Evolutionary conservation across 2,329 filamentous ascomycete species (phyloP), one percentile per base, ranked within the genome.

Genomic region (Ilyonectria mors-panacis): DNA sequence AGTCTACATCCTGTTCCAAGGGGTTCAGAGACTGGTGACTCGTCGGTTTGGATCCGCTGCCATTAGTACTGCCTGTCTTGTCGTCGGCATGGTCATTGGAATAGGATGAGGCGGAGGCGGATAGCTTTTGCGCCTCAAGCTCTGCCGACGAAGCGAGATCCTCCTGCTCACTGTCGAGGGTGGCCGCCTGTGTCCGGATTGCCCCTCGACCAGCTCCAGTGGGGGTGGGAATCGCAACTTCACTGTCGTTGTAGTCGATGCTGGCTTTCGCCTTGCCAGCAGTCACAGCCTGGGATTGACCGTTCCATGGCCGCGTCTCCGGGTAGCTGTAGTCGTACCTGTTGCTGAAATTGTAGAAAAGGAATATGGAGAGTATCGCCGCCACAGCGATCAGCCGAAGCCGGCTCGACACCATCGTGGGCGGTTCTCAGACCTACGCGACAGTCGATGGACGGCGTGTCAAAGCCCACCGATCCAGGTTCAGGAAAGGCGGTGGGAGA

Each of bases 251-350:
- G 26, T 50, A 50, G 47, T 19, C 50, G 30, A n/a, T n/a, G 28
- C 28, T 35, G 28, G 19, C 17, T 10, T 33, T 28, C 17, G 48
- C 26, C 28, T 33, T 17, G 17, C 28, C n/a, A 10, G 6, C n/a
- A 4, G 50, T n/a, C 1, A 9, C 50, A 12, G 48, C 28, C 13
- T 28, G 48, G n/a, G 48, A 33, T n/a, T 53, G 30, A n/a, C 13
- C 28, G 10, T 35, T 10, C n/a, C 33, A 35, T 4, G 50, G 10
- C n/a, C 15, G 19, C 30, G 30, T 8, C 30, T 35, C 13, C 28
- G 30, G n/a, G n/a, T 53, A 53, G 13, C 26, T 30, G 50, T 53
- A 33, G 50, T 53, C 50, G 28, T 53, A 35, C 50, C n/a, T 19
- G 12, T 21, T 33, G 5, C n/a, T 19, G 10, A 33, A 35, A 1